phyloP scores from a whole-genome alignment of 768 basidiomycete genomes.

The Leccinum variicolor region DNA sequence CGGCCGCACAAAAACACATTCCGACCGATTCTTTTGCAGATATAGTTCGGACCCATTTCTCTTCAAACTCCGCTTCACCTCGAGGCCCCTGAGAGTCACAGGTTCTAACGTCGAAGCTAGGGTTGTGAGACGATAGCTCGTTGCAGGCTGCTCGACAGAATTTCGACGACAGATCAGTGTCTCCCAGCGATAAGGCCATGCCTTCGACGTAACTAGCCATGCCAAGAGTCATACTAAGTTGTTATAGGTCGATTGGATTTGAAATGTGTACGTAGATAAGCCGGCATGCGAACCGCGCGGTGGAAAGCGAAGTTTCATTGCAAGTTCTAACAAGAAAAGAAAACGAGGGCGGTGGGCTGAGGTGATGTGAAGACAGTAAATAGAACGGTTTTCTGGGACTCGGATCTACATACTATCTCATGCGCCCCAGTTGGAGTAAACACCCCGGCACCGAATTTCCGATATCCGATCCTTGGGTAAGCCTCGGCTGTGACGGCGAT shows the following conservation, averaged over 20 bases:
- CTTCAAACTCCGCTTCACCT: too few relatives aligned
- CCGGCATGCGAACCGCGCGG: too few relatives aligned
- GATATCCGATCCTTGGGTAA: neutral
- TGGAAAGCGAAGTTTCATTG: too few relatives aligned
- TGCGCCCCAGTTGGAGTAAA: neutral
- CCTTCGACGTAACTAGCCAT: neutral
- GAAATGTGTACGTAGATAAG: neutral
- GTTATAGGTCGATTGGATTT: neutral
- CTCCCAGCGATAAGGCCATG: neutral
- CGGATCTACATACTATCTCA: too few relatives aligned
- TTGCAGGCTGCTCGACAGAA: neutral
- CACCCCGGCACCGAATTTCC: neutral
- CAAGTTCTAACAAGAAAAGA: too few relatives aligned
- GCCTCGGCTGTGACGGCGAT: neutral
- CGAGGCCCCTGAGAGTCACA: too few relatives aligned
- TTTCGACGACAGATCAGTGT: neutral
- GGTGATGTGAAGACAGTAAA: too few relatives aligned
- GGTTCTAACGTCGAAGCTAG: neutral
- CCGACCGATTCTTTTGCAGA: neutral
- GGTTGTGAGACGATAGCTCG: neutral
- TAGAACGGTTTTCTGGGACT: neutral
- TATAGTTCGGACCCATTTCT: too few relatives aligned
- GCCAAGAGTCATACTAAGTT: too few relatives aligned
- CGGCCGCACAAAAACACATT: neutral
- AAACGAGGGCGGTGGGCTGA: too few relatives aligned